Conservation (phyloP, 306 rosid species). For the Sophora flavescens region DNA sequence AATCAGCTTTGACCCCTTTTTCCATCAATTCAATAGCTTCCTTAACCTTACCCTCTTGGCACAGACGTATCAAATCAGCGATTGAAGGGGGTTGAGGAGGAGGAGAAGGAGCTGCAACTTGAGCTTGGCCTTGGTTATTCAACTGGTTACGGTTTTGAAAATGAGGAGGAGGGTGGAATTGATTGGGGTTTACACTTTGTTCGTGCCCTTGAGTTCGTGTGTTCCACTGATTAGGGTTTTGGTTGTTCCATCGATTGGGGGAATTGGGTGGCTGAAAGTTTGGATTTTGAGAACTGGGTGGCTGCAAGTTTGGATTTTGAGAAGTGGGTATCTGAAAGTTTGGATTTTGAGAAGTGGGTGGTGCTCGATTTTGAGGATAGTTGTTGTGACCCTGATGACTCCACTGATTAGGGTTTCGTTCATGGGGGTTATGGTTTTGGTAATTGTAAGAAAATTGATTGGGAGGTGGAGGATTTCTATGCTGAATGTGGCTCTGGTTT, state of each 20-base stretch:
- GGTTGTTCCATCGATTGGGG: constrained; percentile 54
- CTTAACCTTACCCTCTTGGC: constrained; percentile 71
- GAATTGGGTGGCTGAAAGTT: constrained; percentile 43
- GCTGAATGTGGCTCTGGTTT: not conserved
- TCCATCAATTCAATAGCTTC: constrained; percentile 82
- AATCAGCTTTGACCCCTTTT: constrained; percentile 79
- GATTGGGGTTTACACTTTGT: constrained; percentile 42
- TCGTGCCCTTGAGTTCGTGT: constrained; percentile 38
- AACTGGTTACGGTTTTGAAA: constrained; percentile 50
- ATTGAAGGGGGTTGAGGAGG: constrained; percentile 47
- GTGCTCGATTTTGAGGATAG: constrained; percentile 34
- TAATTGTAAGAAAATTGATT: constrained; percentile 20
- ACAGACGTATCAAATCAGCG: constrained; percentile 63
- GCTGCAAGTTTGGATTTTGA: constrained; percentile 49
- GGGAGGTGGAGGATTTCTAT: constrained; percentile 12
- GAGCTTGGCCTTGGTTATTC: constrained; percentile 50
- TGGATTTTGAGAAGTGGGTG: constrained; percentile 44
- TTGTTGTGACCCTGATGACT: constrained; percentile 39
- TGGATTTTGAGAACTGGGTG: constrained; percentile 41
- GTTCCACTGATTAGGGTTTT: constrained; percentile 49
- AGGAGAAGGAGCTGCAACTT: constrained; percentile 26
- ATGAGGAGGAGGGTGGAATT: constrained; percentile 36
- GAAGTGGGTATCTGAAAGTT: constrained; percentile 48
- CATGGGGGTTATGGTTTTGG: constrained; percentile 31
- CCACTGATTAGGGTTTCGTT: constrained; percentile 36